phyloP scores from a whole-genome alignment of 2,329 filamentous ascomycete genomes.

The Pseudogymnoascus pannorum region DNA sequence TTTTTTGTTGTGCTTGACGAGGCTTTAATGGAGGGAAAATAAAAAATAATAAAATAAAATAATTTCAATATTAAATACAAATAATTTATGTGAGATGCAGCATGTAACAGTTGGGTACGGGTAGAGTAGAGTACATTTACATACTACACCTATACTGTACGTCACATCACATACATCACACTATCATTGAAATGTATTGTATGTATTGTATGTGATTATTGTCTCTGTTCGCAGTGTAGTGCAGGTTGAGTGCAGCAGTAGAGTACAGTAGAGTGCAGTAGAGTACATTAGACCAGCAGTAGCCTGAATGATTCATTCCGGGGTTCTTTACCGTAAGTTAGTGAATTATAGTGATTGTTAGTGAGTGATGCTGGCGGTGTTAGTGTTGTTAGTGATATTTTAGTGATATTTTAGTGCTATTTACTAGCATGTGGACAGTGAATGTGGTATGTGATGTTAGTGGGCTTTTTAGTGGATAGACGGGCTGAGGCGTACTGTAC shows the following conservation, averaged over 20 bases:
- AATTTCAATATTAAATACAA: slow-evolving; percentile 1
- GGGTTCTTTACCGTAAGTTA: not conserved
- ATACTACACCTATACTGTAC: too few relatives aligned
- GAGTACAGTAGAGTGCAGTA: not conserved
- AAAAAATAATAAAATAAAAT: not conserved
- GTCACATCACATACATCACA: too few relatives aligned
- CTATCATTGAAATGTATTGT: too few relatives aligned
- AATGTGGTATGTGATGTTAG: slow-evolving; percentile 4
- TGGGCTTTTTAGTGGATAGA: not conserved
- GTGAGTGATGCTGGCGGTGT: not conserved
- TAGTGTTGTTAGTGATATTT: not conserved
- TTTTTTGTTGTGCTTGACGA: not conserved
- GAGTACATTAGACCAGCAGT: not conserved
- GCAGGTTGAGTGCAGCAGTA: not conserved
- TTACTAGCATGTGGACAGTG: too few relatives aligned
- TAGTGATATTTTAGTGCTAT: not conserved
- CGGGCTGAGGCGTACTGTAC: not conserved
- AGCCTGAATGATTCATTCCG: not conserved
- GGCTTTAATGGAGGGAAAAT: not conserved
- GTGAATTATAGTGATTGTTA: too few relatives aligned
- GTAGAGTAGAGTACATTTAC: not conserved
- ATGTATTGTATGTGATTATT: too few relatives aligned
- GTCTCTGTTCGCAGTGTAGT: not conserved
- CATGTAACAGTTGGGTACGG: not conserved
- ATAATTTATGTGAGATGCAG: not conserved